These are phyloP conservation scores for Scytalidium sp. DNA, from an alignment of 2,329 filamentous ascomycete species.

Conservation along the genomic window DNA sequence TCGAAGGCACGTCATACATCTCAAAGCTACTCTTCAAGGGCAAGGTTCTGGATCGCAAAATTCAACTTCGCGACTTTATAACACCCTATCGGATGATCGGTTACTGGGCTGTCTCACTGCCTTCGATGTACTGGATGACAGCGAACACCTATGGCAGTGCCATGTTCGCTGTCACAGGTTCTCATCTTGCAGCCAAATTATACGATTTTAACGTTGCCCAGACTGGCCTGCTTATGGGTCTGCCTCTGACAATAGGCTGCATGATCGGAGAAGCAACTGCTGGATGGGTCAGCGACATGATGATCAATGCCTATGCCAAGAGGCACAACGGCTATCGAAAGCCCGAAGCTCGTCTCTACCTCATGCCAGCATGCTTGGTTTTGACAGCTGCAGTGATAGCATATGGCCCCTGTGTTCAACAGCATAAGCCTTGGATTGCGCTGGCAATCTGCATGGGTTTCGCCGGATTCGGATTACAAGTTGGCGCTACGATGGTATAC, in stretches of 20 bases:
- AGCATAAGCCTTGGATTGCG: slow-evolving; percentile 21
- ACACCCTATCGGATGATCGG: not conserved
- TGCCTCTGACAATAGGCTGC: slow-evolving; percentile 22
- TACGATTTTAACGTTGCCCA: slow-evolving; percentile 22
- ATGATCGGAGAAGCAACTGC: slow-evolving; percentile 24
- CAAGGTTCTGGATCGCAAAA: not conserved
- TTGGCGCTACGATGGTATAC: slow-evolving; percentile 17
- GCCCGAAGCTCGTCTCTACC: slow-evolving; percentile 28
- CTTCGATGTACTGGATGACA: not conserved
- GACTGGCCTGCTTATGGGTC: slow-evolving; percentile 22
- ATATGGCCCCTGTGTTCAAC: slow-evolving; percentile 28
- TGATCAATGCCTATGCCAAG: slow-evolving; percentile 25
- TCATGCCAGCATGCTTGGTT: slow-evolving; percentile 40
- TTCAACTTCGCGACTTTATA: not conserved
- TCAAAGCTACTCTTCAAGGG: not conserved
- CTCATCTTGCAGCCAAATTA: slow-evolving; percentile 15
- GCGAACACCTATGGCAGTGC: not conserved
- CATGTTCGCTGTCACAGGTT: slow-evolving; percentile 21
- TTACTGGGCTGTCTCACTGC: not conserved
- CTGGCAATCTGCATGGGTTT: slow-evolving; percentile 24
- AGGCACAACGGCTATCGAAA: slow-evolving; percentile 21
- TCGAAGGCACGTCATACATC: not conserved
- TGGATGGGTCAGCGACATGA: slow-evolving; percentile 25
- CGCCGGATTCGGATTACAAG: slow-evolving; percentile 25
- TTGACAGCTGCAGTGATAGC: slow-evolving; percentile 24